These are phyloP conservation scores for Pyronema domesticum DNA, from an alignment of 495 filamentous ascomycete genomes.

Conservation along the genomic window DNA sequence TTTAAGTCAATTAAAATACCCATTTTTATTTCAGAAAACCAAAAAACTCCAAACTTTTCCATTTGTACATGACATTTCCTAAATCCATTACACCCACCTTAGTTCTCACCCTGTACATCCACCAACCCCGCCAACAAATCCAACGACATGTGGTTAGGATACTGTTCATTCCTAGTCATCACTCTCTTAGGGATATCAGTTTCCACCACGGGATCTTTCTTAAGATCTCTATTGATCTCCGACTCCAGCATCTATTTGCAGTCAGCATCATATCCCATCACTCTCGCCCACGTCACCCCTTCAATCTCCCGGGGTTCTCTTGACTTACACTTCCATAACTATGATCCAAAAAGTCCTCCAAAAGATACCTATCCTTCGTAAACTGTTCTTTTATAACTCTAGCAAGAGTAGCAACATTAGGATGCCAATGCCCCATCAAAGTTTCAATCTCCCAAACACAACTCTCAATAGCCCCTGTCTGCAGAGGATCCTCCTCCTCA, in stretches of 20 bases:
- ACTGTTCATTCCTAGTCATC: too few relatives aligned
- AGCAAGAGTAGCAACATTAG: constrained; percentile 84
- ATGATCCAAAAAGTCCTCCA: constrained; percentile 95
- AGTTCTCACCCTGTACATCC: too few relatives aligned
- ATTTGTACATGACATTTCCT: too few relatives aligned
- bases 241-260: constrained; percentile 49
- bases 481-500: constrained; percentile 60
- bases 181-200: constrained; percentile 73
- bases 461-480: constrained; percentile 75
- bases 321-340: constrained; percentile 65
- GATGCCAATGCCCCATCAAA: constrained; percentile 85
- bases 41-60: too few relatives aligned
- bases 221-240: constrained; percentile 65
- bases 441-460: constrained; percentile 88
- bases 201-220: constrained; percentile 74
- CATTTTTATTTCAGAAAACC: too few relatives aligned
- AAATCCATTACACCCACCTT: too few relatives aligned
- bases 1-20: too few relatives aligned
- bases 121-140: too few relatives aligned
- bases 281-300: not conserved
- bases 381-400: constrained; percentile 95
- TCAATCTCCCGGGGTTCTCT: too few relatives aligned
- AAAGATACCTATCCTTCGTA: constrained; percentile 77
- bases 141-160: too few relatives aligned
- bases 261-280: too few relatives aligned